Evolutionary conservation across 768 basidiomycete genomes (phyloP).

Genomic region (Gloeophyllum trabeum): DNA sequence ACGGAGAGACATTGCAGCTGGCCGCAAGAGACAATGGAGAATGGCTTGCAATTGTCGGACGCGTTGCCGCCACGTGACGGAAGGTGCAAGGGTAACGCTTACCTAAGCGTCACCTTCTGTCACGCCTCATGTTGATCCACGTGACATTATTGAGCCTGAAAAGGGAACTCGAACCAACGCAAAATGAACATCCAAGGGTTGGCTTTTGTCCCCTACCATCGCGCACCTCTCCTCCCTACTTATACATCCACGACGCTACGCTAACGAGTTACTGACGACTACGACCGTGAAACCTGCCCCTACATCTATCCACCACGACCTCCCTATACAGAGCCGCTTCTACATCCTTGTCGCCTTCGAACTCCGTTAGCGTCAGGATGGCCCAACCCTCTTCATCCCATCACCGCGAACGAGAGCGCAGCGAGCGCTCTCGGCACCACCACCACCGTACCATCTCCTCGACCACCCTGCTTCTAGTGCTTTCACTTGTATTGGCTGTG

Average conservation of each 20-base stretch:
- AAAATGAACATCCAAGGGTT: slow-evolving; percentile 8
- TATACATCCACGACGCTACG: slow-evolving; percentile 12
- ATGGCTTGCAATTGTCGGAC: no score
- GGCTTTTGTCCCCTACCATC: slow-evolving; percentile 13
- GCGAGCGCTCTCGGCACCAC: slow-evolving; percentile 55
- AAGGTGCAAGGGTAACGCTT: neutral
- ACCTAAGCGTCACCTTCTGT: neutral
- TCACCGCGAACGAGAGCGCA: slow-evolving; percentile 32
- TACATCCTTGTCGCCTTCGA: slow-evolving; percentile 69
- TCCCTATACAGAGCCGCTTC: slow-evolving; percentile 44
- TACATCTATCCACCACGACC: slow-evolving; percentile 39
- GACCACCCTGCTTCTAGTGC: slow-evolving; percentile 76
- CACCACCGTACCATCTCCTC: slow-evolving; percentile 83
- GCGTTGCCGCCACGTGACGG: neutral
- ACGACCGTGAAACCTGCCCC: slow-evolving; percentile 7
- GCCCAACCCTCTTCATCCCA: slow-evolving; percentile 81
- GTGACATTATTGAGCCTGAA: slow-evolving; percentile 2
- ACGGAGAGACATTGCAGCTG: slow-evolving; percentile 35
- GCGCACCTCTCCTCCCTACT: slow-evolving; percentile 14
- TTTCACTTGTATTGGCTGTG: slow-evolving; percentile 78
- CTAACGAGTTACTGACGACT: slow-evolving; percentile 6
- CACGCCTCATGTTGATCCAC: neutral
- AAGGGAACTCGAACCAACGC: slow-evolving; percentile 16
- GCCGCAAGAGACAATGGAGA: neutral
- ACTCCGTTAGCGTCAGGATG: slow-evolving; percentile 67